Base-by-base conservation (phyloP, 2,329 filamentous ascomycete species). In the Colletotrichum godetiae region DNA sequence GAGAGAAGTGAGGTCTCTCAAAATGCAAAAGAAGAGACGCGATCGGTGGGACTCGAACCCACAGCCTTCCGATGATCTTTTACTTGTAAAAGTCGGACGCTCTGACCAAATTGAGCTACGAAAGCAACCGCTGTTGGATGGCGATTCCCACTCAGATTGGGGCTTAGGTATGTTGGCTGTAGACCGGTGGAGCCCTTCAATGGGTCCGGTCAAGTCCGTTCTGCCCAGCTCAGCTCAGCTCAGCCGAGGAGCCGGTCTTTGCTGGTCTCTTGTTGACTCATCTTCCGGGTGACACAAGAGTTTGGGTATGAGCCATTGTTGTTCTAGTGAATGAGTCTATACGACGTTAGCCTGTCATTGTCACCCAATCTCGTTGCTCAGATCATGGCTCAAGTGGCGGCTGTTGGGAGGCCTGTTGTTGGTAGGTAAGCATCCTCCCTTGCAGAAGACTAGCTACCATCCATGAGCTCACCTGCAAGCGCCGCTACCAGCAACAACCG, bases 31-130 rank as follows among this genome's bases (percentile, higher is more conserved):
- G 24, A 27, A 46, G 13, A 15, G 15, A 3, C 62, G 62, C 62
- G 52, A 57, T 65, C 62, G 46, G 62, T 65, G 62, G 62, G 62
- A 65, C 62, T 65, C 62, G 62, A 65, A 65, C 62, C 62, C 62
- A 65, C 62, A 65, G 52, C 62, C 62, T 65, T 65, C 62, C 62
- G 62, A 65, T 65, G 13, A 22, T 33, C 22, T 63, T 63, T 63
- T 35, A 22, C n/a, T 24, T 13, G 58, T 65, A 65, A 65, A 65
- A 65, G 62, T 65, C 62, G 62, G 62, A 65, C 62, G 62, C 62
- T 65, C 62, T 65, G 62, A 65, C 62, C 62, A 65, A 65, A 57
- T 65, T 65, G 62, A 65, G 62, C 62, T 65, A 65, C 46, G 62
- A 65, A 65, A 65, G 62, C 62, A 29, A 57, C 19, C 11, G 7